phyloP scores from a whole-genome alignment of 768 basidiomycete species.

The Lentinus tigrinus region DNA sequence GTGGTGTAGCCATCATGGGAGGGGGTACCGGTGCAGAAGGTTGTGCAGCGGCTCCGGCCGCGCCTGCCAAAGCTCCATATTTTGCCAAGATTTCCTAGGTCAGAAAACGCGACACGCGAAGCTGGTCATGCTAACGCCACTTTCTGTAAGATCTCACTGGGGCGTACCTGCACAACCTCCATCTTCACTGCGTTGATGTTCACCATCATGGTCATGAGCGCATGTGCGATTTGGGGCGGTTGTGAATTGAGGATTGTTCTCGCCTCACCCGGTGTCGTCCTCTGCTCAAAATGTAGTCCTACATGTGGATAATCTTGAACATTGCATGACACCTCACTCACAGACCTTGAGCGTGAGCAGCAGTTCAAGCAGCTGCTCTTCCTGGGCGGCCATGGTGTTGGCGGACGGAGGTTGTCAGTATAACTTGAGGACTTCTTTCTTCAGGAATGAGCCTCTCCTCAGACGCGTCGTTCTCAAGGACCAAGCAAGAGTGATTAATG shows the following conservation, averaged over 20 bases:
- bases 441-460: too few species aligned
- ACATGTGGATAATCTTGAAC: neutral
- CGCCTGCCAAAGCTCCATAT: constrained; percentile 36
- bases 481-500: neutral
- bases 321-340: neutral
- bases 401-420: neutral
- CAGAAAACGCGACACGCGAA: neutral
- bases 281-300: constrained; percentile 37
- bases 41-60: constrained; percentile 26
- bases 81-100: constrained; percentile 68
- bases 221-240: constrained; percentile 77
- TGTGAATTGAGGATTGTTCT: constrained; percentile 67
- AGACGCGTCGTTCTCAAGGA: too few species aligned
- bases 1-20: constrained; percentile 15
- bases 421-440: too few species aligned
- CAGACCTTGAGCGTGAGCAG: constrained; percentile 67
- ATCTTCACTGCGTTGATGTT: constrained; percentile 72
- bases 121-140: neutral
- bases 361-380: constrained; percentile 74
- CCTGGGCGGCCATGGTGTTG: constrained; percentile 48
- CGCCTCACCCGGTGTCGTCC: constrained; percentile 72
- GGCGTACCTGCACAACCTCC: constrained; percentile 69
- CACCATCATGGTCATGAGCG: constrained; percentile 75
- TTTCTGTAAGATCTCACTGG: neutral
- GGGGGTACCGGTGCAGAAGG: constrained; percentile 30